Conservation (phyloP, 2,329 filamentous ascomycete species). For the Cercospora janseana region DNA sequence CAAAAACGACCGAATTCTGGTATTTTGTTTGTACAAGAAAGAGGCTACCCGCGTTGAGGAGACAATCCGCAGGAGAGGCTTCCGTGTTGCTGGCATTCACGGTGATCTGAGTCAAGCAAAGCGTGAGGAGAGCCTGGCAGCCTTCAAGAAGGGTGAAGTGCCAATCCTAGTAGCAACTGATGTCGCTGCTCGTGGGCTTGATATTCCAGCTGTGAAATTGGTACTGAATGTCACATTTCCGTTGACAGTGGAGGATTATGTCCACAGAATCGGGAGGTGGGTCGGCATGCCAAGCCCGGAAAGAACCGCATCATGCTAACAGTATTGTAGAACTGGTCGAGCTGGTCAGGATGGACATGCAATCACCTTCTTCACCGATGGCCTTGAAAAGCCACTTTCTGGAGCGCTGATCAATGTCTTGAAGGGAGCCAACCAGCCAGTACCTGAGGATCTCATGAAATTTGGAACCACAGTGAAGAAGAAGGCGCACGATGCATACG, state of each 20-base stretch:
- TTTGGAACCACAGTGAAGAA: constrained; percentile 99
- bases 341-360: constrained; percentile 86
- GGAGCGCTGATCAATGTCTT: constrained; percentile 93
- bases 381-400: constrained; percentile 80
- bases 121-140: constrained; percentile 79
- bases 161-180: constrained; percentile 91
- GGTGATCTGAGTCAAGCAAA: constrained; percentile 88
- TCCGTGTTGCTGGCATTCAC: constrained; percentile 87
- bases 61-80: constrained; percentile 73
- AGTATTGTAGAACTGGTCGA: constrained; percentile 69
- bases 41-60: constrained; percentile 86
- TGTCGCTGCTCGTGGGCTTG: constrained; percentile 87
- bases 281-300: constrained; percentile 1
- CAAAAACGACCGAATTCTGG: constrained; percentile 78
- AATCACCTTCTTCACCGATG: constrained; percentile 91
- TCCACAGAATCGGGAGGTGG: constrained; percentile 80
- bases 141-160: constrained; percentile 83
- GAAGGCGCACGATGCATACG: constrained; percentile 94
- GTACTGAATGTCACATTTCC: constrained; percentile 96
- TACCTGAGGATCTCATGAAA: constrained; percentile 87
- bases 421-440: constrained; percentile 84
- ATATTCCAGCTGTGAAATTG: constrained; percentile 92
- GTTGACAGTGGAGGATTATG: constrained; percentile 93
- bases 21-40: constrained; percentile 98
- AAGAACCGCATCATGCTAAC: constrained; percentile 20